Percentiles rank a stretch among this genome's conserved stretches.
These are phyloP conservation scores for Lichenothelia convexa DNA, from an alignment of 495 filamentous ascomycete genomes.

Conservation along the genomic window DNA sequence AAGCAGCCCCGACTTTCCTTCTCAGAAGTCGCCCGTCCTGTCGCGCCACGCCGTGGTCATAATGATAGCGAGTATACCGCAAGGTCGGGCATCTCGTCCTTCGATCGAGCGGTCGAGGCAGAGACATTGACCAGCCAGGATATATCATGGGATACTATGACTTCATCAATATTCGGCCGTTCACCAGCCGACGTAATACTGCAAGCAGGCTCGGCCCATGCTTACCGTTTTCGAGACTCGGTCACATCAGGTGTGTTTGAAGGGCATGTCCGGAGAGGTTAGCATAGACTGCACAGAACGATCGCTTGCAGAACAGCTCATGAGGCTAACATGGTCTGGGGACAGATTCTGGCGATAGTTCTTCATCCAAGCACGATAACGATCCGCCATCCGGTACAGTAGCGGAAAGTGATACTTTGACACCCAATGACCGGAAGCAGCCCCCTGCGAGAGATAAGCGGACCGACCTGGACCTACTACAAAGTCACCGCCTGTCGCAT, in stretches of 20 bases:
- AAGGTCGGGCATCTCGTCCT: slow-evolving; percentile 7
- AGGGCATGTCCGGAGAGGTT: too few relatives aligned
- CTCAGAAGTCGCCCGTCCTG: neutral
- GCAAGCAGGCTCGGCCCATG: neutral
- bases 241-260: too few relatives aligned
- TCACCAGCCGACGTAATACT: too few relatives aligned
- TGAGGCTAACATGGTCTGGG: too few relatives aligned
- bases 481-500: slow-evolving; percentile 25
- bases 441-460: neutral
- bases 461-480: slow-evolving; percentile 20
- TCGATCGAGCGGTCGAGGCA: slow-evolving; percentile 14
- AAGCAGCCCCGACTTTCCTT: neutral
- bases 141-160: neutral
- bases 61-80: slow-evolving; percentile 1
- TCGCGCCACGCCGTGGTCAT: neutral
- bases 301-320: too few relatives aligned
- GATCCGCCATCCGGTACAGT: too few relatives aligned
- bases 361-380: too few relatives aligned
- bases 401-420: too few relatives aligned
- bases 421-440: too few relatives aligned
- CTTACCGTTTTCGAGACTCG: neutral
- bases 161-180: neutral
- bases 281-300: too few relatives aligned
- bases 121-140: slow-evolving; percentile 10
- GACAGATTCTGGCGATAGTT: too few relatives aligned